These are phyloP conservation scores for Sporobolomyces roseus DNA, from an alignment of 768 basidiomycete species.

Conservation along the genomic window DNA sequence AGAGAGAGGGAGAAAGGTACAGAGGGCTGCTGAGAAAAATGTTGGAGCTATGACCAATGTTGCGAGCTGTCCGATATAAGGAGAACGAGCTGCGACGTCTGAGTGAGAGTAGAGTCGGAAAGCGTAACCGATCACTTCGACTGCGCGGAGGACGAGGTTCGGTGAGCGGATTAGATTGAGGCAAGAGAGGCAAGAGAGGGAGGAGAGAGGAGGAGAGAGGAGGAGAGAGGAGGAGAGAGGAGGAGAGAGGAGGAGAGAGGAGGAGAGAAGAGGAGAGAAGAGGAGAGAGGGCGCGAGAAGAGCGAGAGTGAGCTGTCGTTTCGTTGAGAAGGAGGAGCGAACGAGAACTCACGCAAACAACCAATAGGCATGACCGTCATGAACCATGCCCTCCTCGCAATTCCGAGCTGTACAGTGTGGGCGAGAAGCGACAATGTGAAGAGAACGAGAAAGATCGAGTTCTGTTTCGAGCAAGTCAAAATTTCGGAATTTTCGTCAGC, in stretches of 20 bases:
- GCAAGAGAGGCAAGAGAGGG: neutral
- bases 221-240: too few species aligned
- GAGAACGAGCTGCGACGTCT: constrained; percentile 4
- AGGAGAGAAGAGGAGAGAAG: too few species aligned
- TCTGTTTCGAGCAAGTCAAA: neutral
- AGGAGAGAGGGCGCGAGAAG: too few species aligned
- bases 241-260: too few species aligned
- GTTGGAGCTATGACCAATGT: constrained; percentile 34
- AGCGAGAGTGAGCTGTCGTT: neutral
- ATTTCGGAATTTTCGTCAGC: neutral
- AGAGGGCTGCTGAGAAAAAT: constrained; percentile 32
- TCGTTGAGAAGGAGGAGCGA: neutral
- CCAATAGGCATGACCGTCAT: constrained; percentile 20
- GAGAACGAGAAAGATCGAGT: constrained; percentile 13
- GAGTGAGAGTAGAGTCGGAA: constrained; percentile 16
- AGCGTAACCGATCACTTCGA: constrained; percentile 14
- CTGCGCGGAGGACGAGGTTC: neutral
- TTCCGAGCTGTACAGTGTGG: constrained; percentile 6
- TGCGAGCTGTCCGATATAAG: constrained; percentile 20
- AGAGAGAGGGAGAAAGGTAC: too few species aligned
- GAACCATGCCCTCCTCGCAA: constrained; percentile 20
- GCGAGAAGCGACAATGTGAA: constrained; percentile 5
- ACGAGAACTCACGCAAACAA: constrained; percentile 10
- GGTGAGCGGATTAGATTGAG: too few species aligned
- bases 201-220: too few species aligned